Conservation (phyloP, 2,329 filamentous ascomycete genomes). For the Hymenoscyphus scutula region DNA sequence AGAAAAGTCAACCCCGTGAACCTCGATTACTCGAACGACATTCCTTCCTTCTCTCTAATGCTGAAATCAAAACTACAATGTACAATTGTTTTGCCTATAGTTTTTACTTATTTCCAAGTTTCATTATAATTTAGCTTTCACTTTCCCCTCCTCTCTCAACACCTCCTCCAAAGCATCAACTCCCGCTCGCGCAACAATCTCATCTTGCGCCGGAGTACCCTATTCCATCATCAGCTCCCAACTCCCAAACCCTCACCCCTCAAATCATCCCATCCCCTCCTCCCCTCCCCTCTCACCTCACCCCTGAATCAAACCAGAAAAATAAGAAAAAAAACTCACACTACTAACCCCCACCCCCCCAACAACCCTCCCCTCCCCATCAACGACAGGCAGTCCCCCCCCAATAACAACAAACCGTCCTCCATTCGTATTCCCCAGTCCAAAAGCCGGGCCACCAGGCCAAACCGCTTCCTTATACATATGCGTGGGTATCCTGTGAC, state of each 20-base stretch:
- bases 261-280: neutral
- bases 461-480: conserved; percentile 48
- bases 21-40: too few species aligned
- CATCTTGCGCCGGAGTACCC: conserved; percentile 54
- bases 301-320: neutral
- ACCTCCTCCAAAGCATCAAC: conserved; percentile 45
- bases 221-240: conserved; percentile 1
- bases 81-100: too few species aligned
- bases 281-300: neutral
- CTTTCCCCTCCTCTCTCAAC: conserved; percentile 33
- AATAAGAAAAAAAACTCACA: conserved; percentile 9
- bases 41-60: too few species aligned
- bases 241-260: neutral
- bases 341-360: conserved; percentile 43
- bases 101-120: neutral
- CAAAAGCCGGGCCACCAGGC: conserved; percentile 11
- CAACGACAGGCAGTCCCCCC: conserved; percentile 50
- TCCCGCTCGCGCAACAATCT: conserved; percentile 50
- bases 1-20: too few species aligned
- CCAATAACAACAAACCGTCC: conserved; percentile 53
- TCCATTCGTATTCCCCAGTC: conserved; percentile 49
- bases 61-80: too few species aligned
- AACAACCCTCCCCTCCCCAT: conserved; percentile 46
- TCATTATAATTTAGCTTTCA: conserved; percentile 41
- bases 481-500: conserved; percentile 50